Conservation (phyloP, 2,329 filamentous ascomycete species). For the Diaporthe australafricana region DNA sequence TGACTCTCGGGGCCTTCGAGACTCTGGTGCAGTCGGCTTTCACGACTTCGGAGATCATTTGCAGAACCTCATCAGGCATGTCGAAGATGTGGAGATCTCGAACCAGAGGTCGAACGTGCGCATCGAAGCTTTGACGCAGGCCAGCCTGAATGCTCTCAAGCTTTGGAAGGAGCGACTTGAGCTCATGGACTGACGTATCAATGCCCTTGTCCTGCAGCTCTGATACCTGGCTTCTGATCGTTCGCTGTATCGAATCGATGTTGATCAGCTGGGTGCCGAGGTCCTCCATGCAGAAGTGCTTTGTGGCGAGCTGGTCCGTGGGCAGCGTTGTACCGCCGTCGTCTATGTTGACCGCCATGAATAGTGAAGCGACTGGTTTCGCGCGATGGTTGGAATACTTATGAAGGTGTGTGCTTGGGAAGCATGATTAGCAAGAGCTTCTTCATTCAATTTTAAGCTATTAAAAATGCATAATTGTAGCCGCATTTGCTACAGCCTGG, state of each 20-base stretch:
- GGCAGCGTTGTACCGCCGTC: neutral
- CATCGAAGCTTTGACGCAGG: neutral
- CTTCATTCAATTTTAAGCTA: neutral
- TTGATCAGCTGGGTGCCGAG: neutral
- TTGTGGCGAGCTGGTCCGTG: neutral
- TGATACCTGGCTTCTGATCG: fast-evolving
- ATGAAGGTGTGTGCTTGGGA: too few species aligned
- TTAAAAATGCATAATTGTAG: neutral
- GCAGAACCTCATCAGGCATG: neutral
- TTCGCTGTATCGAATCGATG: neutral
- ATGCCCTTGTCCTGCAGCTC: neutral
- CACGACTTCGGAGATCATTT: neutral
- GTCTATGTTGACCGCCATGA: neutral
- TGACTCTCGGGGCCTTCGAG: too few species aligned
- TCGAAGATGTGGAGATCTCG: neutral
- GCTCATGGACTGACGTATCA: fast-evolving
- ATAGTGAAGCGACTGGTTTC: neutral
- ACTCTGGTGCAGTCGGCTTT: too few species aligned
- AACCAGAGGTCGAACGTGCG: too few species aligned
- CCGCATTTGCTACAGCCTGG: too few species aligned
- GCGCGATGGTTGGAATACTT: too few species aligned
- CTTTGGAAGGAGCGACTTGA: neutral
- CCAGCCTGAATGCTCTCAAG: neutral
- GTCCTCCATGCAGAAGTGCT: neutral
- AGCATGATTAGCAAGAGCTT: neutral